Evolutionary conservation across 208 protist species (phyloP), one percentile per base, ranked within the genome.

Genomic region (Trypanosoma boissoni): DNA sequence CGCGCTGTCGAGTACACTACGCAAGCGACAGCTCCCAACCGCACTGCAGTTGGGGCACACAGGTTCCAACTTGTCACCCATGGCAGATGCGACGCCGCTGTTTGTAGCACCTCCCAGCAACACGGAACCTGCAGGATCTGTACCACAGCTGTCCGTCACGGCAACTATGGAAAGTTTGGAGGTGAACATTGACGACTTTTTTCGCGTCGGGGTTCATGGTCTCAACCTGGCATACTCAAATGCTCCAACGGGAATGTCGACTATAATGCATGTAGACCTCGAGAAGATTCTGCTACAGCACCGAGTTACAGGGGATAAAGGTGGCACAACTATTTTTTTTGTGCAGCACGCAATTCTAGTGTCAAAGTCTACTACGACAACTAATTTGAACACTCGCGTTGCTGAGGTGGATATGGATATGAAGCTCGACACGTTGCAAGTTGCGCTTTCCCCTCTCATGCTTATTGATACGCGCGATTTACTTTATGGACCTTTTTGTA

Each of bases 401-500:
- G 36, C 20, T 24, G 77, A 94, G 58, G 69, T 36, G 34, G 81
- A 48, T 20, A 34, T 83, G 18, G 58, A 68, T 41, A 45, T 88
- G 24, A 60, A 46, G 10, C 36, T 78, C 3, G 77, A 72, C 2
- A 44, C 62, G 45, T 27, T 90, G 21, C 49, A 55, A 39, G 21
- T 88, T 2, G 60, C 80, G 20, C 46, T 94, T 20, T 88, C 83
- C 8, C 81, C 84, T 23, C 74, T 82, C 18, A 84, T 84, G 58
- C 66, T 91, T 3, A 76, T 80, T 39, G 88, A 91, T 69, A 80
- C 82, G 2, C 68, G 79, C 23, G 74, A 91, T 60, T 18, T 90
- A 54, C 69, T 94, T 8, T 91, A 91, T 65, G 58, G 81, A 23
- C 88, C 88, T 39, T 90, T 94, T 62, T 89, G 69, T 50, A 68